Base-by-base conservation (phyloP, 352 stramenopile species). In the Hyaloperonospora brassicae region DNA sequence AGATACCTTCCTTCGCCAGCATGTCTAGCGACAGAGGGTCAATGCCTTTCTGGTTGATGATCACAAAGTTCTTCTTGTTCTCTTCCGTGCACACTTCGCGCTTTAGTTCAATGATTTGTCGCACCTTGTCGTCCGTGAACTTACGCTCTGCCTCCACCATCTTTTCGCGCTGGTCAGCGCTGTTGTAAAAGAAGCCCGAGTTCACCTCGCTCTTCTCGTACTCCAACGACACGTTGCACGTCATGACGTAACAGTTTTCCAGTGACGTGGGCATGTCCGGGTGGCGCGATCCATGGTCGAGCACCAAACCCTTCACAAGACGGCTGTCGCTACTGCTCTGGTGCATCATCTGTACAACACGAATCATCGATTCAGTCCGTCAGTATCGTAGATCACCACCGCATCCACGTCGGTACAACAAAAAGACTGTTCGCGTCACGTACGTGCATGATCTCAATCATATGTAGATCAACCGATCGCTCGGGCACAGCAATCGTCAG, bases 1-100 rank as follows among this genome's bases (percentile, higher is more conserved):
- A 68, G 70, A 99, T 99, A 36, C 96, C 97, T 70, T 99, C 97
- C 84, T 99, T 99, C 47, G 97, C 97, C 59, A 99, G 96, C 85
- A 99, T 98, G 80, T 99, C 97, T 25, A 99, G 76, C 50, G 82
- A 97, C 52, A 99, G 83, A 17, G 97, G 96, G 83, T 99, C 97
- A 65, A 99, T 98, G 50, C 97, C 97, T 80, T 99, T 99, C 84
- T 99, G 96, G 84, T 99, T 99, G 68, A 99, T 98, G 52, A 99
- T 95, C 39, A 98, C 95, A 81, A 99, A 99, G 38, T 73, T 95
- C 70, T 98, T 95, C 41, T 93, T 90, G 63, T 98, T 96, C 67
- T 98, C 86, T 22, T 89, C 80, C 54, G 84, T 93, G 75, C 96
- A 99, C 46, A 99, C 84, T 25, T 83, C 78, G 57, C 96, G 92